These are phyloP conservation scores for Pavlovales sp. DNA, from an alignment of 208 protist genomes.

Conservation along the genomic window DNA sequence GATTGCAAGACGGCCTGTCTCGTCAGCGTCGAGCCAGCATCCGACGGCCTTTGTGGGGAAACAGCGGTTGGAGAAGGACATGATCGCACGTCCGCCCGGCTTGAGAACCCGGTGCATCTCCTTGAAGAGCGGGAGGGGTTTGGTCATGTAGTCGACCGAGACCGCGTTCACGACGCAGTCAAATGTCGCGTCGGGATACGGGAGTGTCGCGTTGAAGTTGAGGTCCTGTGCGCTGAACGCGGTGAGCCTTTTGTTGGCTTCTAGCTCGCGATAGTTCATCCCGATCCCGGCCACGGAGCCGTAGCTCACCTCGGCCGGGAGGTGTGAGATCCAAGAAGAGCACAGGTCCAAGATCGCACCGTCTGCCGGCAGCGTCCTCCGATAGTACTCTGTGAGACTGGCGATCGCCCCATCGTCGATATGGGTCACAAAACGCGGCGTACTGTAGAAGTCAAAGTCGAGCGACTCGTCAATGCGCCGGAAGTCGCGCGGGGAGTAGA, in stretches of 20 bases:
- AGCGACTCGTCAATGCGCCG: background rate
- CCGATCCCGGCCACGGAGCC: background rate
- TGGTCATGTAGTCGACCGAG: conserved; percentile 19
- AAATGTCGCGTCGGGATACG: background rate
- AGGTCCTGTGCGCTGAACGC: background rate
- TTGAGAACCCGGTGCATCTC: conserved; percentile 26
- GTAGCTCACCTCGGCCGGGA: background rate
- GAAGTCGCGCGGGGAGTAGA: background rate
- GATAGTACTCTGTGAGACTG: background rate
- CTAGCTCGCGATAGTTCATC: conserved; percentile 1
- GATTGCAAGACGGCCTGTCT: background rate
- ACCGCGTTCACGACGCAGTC: background rate
- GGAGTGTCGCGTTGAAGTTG: background rate
- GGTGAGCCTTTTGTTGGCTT: background rate
- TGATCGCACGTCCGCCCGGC: background rate
- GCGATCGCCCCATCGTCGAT: conserved; percentile 24
- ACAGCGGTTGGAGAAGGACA: conserved; percentile 18
- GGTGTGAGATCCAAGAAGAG: conserved; percentile 13
- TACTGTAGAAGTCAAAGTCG: background rate
- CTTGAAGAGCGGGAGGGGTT: background rate
- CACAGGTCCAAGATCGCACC: background rate
- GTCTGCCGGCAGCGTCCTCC: background rate
- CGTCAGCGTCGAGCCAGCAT: background rate
- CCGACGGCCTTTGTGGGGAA: background rate
- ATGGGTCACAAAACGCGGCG: conserved; percentile 14